Evolutionary conservation across 495 filamentous ascomycete species (phyloP), one percentile per base, ranked within the genome.

Genomic region (Talaromyces trachyspermus): DNA sequence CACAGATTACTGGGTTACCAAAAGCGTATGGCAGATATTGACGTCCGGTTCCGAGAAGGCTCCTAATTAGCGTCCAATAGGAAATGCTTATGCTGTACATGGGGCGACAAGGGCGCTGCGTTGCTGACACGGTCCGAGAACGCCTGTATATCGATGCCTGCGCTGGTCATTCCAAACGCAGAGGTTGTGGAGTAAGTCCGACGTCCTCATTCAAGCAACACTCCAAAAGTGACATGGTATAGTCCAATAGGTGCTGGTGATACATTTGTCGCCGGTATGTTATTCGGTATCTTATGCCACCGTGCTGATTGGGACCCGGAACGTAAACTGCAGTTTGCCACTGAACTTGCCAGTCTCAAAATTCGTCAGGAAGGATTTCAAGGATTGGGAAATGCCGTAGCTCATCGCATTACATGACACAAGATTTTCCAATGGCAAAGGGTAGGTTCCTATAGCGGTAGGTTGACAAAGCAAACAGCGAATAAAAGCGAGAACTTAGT

Each of bases 221-320:
- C 19, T 36, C 59, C 63, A 32, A 70, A 29, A 15, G 4, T 27
- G 1, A 25, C 4, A 12, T 26, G 20, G n/a, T 41, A 35, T 18
- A 86, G 82, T 54, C 74, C 82, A 8, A 74, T 86, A 40, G 83
- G 83, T 36, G 84, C 84, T 48, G 84, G 84, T 54, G 84, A 88
- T 56, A 86, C 84, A 1, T 87, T 88, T 53, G 79, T 85, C 50
- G 84, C 83, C 6, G 84, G 82, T 19, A 78, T 86, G 59, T 60
- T 87, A 33, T 86, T 80, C 57, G 74, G 70, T 15, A 55, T 84
- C 51, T 62, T 72, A 37, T 76, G 66, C 52, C 75, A 72, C 54
- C 49, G 52, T 19, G 53, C 70, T 17, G 68, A 72, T 50, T 82
- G 78, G 80, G 57, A 66, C 52, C 55, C 70, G 15, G 51, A 62